Evolutionary conservation across 345 rosid genomes (phyloP), one percentile per base, ranked within the genome.

Genomic region (Rubroshorea leprosula): DNA sequence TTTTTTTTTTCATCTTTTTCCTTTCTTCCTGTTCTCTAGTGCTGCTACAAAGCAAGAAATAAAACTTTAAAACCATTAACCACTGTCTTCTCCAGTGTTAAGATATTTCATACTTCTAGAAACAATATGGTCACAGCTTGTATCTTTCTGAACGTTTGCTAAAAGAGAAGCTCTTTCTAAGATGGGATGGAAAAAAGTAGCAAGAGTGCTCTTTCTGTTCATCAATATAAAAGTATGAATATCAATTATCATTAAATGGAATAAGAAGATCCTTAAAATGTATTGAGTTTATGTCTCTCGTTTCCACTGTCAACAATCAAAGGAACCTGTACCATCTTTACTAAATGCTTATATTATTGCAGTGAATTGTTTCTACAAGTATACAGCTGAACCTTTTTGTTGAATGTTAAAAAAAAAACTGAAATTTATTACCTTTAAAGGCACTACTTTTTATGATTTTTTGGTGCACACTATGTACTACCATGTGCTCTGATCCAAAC

Each of bases 61-160:
- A 63, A 52, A 22, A 43, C 46, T 4, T 17, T 23, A 51, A 53
- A 31, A 47, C 56, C 71, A 29, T 48, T 41, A 47, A 52, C 19
- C 26, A 19, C 24, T 44, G 31, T 43, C 24, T 66, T 62, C 49
- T 31, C 45, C 49, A 15, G 31, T 58, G 47, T n/a, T 52, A 27
- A 61, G 31, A 55, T 29, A 45, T 15, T 2, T 4, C 12, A 3
- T 35, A 35, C 27, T 23, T 19, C 31, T 13, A 26, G 17, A 41
- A 57, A 47, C 16, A 38, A 55, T 54, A 31, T 64, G 46, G 55
- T 5, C 49, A 41, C 25, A 44, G 45, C 51, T 68, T 61, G 68
- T 75, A 58, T 63, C 57, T 45, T 49, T 56, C 38, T 48, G 9
- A 2, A 45, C 50, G 53, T 51, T 21, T 51, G 55, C 50, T 29